Conservation (phyloP, 805 yeast species). For the Cyberlindnera mrakii region DNA sequence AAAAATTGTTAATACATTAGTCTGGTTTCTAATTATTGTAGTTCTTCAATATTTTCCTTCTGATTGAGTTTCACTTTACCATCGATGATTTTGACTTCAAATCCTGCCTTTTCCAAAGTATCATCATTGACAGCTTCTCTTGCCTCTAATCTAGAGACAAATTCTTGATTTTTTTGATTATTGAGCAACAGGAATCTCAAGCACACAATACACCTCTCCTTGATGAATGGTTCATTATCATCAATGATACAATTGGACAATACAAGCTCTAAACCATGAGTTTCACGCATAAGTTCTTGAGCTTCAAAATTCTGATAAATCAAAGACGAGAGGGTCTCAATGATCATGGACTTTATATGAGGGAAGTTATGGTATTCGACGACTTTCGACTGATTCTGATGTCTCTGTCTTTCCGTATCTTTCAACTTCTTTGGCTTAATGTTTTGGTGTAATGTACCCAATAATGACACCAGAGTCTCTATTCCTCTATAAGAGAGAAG, state of each 20-base stretch:
- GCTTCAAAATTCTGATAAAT: constrained; percentile 43
- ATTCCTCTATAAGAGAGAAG: constrained; percentile 31
- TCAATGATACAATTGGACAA: constrained; percentile 82
- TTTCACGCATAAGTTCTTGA: constrained; percentile 62
- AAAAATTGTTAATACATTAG: background rate
- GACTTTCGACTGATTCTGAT: background rate
- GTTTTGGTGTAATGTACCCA: constrained; percentile 29
- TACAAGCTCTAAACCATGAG: constrained; percentile 64
- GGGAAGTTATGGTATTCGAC: constrained; percentile 44
- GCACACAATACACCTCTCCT: constrained; percentile 80
- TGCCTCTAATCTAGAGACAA: constrained; percentile 77
- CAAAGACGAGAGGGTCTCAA: constrained; percentile 60
- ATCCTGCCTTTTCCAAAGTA: constrained; percentile 65
- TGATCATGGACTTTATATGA: constrained; percentile 54
- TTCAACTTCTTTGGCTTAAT: constrained; percentile 26
- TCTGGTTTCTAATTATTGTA: background rate
- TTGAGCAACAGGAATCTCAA: constrained; percentile 58
- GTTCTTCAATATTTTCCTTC: constrained; percentile 11
- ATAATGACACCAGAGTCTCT: constrained; percentile 25
- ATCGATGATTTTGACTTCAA: constrained; percentile 61
- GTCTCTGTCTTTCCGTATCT: constrained; percentile 14
- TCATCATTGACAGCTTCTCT: constrained; percentile 54
- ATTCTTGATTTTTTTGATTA: constrained; percentile 65
- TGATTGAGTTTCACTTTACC: constrained; percentile 61
- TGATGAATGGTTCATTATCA: constrained; percentile 79